Evolutionary conservation across 2,329 filamentous ascomycete genomes (phyloP), one percentile per base, ranked within the genome.

Genomic region (Aureobasidium sp.): DNA sequence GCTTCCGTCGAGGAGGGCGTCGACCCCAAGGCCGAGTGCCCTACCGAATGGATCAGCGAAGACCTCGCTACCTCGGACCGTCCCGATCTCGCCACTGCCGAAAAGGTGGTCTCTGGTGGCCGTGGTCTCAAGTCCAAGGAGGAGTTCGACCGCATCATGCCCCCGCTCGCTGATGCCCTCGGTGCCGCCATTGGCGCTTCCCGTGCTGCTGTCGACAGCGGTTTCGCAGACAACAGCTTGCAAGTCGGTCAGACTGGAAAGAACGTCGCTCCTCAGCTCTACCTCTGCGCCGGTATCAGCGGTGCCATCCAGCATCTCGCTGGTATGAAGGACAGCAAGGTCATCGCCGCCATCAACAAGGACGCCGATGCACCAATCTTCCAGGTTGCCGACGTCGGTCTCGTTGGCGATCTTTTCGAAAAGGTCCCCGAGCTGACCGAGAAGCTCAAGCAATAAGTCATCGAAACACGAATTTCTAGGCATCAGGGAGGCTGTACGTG

Each of bases 241-340:
- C 94, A 99, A 77, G 93, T 99, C 65, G 94, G 94, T 47, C 94
- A 99, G 81, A 99, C 94, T 15, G 94, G 94, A 70, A 99, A 99
- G 83, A 95, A 97, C 64, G 93, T 99, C 59, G 94, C 94, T 49
- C 94, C 94, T 62, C 87, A 99, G 75, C 79, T 99, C 63, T 99
- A 99, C 73, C 82, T 99, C 67, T 95, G 91, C 58, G 92, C 93
- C 13, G 94, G 94, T 70, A 97, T 99, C 68, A 96, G 90, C 9
- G 94, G 94, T 58, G 94, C 94, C 23, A 99, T 99, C 68, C 94
- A 99, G 78, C 94, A 99, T 80, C 76, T 99, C 76, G 94, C 94
- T 33, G 94, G 94, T 72, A 99, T 99, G 94, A 99, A 99, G 83
- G 94, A 99, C 73, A 96, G 91, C 80, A 99, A 99, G 80, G 94